phyloP scores from a whole-genome alignment of 306 rosid genomes.

The Chamaecrista fasciculata region DNA sequence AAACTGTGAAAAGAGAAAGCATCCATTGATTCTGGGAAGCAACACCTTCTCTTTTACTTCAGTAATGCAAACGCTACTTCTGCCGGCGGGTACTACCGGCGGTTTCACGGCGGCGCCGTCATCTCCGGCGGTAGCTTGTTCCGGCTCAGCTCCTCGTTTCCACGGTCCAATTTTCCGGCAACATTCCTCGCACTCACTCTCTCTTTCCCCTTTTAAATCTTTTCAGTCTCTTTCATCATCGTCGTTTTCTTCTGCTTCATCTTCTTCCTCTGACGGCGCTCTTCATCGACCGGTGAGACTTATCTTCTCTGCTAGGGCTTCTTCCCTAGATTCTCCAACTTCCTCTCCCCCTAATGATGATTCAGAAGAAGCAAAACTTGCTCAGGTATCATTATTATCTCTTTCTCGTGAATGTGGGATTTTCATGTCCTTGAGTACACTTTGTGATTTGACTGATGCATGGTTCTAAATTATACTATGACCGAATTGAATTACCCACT shows the following conservation, averaged over 20 bases:
- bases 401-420: not conserved
- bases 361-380: constrained; percentile 71
- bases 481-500: not conserved
- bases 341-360: constrained; percentile 51
- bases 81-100: constrained; percentile 60
- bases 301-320: constrained; percentile 40
- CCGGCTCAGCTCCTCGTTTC: constrained; percentile 23
- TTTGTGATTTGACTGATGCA: not conserved
- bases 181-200: constrained; percentile 26
- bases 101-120: constrained; percentile 29
- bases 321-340: constrained; percentile 50
- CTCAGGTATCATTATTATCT: constrained; percentile 57
- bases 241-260: not conserved
- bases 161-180: constrained; percentile 30
- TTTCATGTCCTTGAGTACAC: not conserved
- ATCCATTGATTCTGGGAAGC: not conserved
- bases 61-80: constrained; percentile 68
- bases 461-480: not conserved
- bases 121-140: constrained; percentile 14
- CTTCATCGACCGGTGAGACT: constrained; percentile 33
- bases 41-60: constrained; percentile 5
- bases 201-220: constrained; percentile 29
- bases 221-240: constrained; percentile 21
- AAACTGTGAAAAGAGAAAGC: not conserved
- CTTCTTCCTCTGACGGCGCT: constrained; percentile 34